Percentiles rank a stretch among this genome's conserved stretches.
These are phyloP conservation scores for Basipetospora chlamydospora DNA, from an alignment of 2,329 filamentous ascomycete species.

Conservation along the genomic window DNA sequence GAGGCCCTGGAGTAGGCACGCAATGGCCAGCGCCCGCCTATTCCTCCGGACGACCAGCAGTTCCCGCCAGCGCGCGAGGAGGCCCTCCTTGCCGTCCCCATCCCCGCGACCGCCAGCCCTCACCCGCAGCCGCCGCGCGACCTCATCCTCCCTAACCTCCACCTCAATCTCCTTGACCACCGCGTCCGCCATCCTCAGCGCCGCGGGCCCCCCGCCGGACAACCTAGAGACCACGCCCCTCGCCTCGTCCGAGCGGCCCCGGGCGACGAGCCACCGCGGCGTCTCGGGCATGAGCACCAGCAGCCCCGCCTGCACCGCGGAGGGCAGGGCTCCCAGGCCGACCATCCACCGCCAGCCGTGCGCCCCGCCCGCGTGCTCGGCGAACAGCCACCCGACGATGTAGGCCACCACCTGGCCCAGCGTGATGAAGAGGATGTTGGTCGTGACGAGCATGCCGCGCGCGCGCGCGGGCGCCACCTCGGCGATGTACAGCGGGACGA, in stretches of 20 bases:
- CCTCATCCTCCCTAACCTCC: slow-evolving; percentile 58
- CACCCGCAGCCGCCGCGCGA: slow-evolving; percentile 26
- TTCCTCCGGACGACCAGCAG: slow-evolving; percentile 46
- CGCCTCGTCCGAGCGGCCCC: slow-evolving; percentile 46
- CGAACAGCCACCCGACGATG: slow-evolving; percentile 63
- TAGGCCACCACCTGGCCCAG: slow-evolving; percentile 83
- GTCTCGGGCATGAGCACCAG: slow-evolving; percentile 72
- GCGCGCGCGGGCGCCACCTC: slow-evolving; percentile 68
- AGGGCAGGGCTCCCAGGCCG: slow-evolving; percentile 67
- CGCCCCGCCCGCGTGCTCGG: slow-evolving; percentile 31
- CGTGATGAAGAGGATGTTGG: slow-evolving; percentile 72
- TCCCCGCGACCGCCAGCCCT: slow-evolving; percentile 19
- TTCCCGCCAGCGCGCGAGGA: slow-evolving; percentile 26
- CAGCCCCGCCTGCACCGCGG: slow-evolving; percentile 52
- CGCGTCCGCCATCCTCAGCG: slow-evolving; percentile 34
- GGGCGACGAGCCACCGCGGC: slow-evolving; percentile 71
- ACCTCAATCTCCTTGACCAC: slow-evolving; percentile 56
- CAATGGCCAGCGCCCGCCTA: slow-evolving; percentile 64
- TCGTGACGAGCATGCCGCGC: slow-evolving; percentile 66
- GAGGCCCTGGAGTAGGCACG: slow-evolving; percentile 71
- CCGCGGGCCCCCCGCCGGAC: slow-evolving; percentile 34
- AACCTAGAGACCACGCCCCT: slow-evolving; percentile 49
- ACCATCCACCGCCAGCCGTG: slow-evolving; percentile 82
- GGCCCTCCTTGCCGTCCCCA: slow-evolving; percentile 18
- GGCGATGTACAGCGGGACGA: slow-evolving; percentile 76